Percentiles rank a stretch among this genome's conserved stretches.
phyloP scores from a whole-genome alignment of 2,329 filamentous ascomycete genomes.

The Pestalotiopsis sp. region DNA sequence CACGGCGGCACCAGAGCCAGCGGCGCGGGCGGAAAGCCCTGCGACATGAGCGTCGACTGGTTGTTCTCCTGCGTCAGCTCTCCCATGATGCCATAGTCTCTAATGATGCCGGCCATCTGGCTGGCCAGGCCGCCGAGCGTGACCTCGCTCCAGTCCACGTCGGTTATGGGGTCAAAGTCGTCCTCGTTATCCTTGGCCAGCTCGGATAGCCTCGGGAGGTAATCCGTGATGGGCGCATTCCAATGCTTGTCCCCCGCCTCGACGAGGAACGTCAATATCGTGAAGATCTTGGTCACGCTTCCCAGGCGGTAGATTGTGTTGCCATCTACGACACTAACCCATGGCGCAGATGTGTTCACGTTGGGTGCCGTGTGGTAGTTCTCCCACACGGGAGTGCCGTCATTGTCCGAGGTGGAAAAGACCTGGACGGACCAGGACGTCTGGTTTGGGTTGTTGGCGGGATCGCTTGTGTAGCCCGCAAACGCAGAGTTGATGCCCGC shows the following conservation, averaged over 20 bases:
- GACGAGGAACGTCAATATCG: constrained; percentile 28
- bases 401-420: constrained; percentile 25
- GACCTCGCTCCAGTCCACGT: constrained; percentile 9
- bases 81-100: constrained; percentile 21
- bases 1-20: constrained; percentile 20
- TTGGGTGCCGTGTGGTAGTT: constrained; percentile 29
- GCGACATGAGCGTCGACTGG: constrained; percentile 21
- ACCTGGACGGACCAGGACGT: constrained; percentile 37
- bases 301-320: constrained; percentile 31
- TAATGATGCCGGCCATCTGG: constrained; percentile 9
- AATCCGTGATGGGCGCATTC: constrained; percentile 29
- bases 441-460: constrained; percentile 27
- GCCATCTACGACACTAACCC: constrained; percentile 23
- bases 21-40: constrained; percentile 26
- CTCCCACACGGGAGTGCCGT: constrained; percentile 25
- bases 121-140: constrained; percentile 7
- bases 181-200: constrained; percentile 8
- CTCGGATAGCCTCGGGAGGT: constrained; percentile 25
- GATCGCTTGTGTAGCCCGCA: constrained; percentile 24
- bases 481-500: constrained; percentile 31
- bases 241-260: constrained; percentile 28
- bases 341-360: constrained; percentile 13
- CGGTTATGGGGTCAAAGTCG: not conserved
- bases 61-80: constrained; percentile 29
- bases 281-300: constrained; percentile 33